Evolutionary conservation across 2,329 filamentous ascomycete species (phyloP).

Genomic region (Aspergillus felis): DNA sequence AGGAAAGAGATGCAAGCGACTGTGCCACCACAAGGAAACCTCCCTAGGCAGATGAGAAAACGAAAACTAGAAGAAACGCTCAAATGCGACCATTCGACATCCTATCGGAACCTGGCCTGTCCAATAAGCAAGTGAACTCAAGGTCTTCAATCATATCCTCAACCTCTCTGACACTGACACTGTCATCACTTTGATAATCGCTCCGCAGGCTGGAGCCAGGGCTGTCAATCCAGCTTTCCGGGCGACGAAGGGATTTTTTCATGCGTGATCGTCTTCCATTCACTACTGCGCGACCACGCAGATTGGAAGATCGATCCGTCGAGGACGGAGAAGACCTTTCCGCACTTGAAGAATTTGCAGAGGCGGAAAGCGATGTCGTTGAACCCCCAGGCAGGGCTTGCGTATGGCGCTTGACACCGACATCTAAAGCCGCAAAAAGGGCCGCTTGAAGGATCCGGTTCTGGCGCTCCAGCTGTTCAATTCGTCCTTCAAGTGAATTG

Average conservation of each 20-base stretch:
- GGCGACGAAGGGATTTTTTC: slow-evolving; percentile 13
- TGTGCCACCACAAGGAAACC: background rate
- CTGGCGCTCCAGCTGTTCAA: slow-evolving; percentile 39
- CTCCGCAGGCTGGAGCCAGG: slow-evolving; percentile 24
- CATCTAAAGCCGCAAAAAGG: slow-evolving; percentile 38
- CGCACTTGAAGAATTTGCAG: slow-evolving; percentile 5
- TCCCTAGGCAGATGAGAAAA: background rate
- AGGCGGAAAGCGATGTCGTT: slow-evolving; percentile 15
- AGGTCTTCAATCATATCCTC: slow-evolving; percentile 32
- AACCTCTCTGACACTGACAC: slow-evolving; percentile 23
- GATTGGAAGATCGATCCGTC: slow-evolving; percentile 15
- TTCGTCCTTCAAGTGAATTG: slow-evolving; percentile 34
- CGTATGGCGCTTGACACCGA: slow-evolving; percentile 29
- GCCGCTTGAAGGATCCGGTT: slow-evolving; percentile 42
- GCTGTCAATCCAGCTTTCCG: slow-evolving; percentile 29
- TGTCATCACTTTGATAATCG: slow-evolving; percentile 22
- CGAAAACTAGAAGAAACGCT: background rate
- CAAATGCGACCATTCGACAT: background rate
- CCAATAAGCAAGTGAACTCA: slow-evolving; percentile 30
- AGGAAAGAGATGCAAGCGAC: background rate
- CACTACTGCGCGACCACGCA: slow-evolving; percentile 3
- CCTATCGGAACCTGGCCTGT: slow-evolving; percentile 12
- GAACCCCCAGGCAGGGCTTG: slow-evolving; percentile 23
- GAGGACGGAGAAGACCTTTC: slow-evolving; percentile 16
- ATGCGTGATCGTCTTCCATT: background rate